Base-by-base conservation (phyloP, 2,329 filamentous ascomycete species). In the Ophiostoma australiae region DNA sequence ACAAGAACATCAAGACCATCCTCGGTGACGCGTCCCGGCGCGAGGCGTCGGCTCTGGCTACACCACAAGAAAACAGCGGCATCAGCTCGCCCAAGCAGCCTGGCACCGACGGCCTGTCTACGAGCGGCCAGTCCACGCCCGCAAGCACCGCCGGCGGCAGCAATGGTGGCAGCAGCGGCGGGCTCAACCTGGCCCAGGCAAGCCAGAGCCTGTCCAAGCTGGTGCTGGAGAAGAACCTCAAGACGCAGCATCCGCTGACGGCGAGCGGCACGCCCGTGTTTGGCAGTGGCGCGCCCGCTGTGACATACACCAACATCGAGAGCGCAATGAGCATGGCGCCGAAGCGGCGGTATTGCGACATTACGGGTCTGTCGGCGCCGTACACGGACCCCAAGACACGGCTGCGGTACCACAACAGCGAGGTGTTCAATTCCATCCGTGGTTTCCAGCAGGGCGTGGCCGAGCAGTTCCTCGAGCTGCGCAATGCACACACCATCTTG, bases 1-100 rank as follows among this genome's bases (percentile, higher is more conserved):
- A 99, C 87, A 99, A 99, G 84, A 98, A 97, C 80, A 90, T 98
- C 81, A 98, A 98, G 81, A 92, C 97, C 76, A 95, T 99, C 73
- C 86, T 99, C 73, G 91, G 93, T 72, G 95, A 99, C 77, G 92
- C 91, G 15, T 88, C 91, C 31, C 90, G 93, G 76, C 92, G 91
- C 78, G 94, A 98, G 83, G 92, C 93, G n/a, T 97, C 93, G 3
- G 86, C 92, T 48, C 85, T 94, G 77, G 92, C 91, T 20, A 97
- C 87, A 1, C 86, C 92, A 0, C 90, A 92, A 78, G 90, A 91
- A 77, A 78, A 81, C 75, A 94, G 91, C 77, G 93, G 93, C 75
- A 85, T 88, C 70, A 92, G 87, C 7, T 96, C 94, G 0, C 90
- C 91, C 74, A 31, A 44, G n/a, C 61, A 23, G 48, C 63, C 61